Conservation (phyloP, 2,329 filamentous ascomycete species). For the Zymoseptoria pseudotritici region DNA sequence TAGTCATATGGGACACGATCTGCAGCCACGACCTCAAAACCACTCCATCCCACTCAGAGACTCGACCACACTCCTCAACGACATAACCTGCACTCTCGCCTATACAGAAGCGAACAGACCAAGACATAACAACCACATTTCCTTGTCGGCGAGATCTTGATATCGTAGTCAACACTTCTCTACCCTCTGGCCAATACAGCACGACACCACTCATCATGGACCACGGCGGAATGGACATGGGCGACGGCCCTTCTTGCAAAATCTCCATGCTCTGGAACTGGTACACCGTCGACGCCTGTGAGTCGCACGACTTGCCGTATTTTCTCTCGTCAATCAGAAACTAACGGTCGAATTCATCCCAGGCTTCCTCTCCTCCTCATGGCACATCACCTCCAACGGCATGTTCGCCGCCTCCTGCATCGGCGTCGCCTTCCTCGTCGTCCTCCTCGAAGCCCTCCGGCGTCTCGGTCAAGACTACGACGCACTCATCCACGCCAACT, state of each 20-base stretch:
- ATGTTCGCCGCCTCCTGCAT: constrained; percentile 78
- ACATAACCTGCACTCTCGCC: too few species aligned
- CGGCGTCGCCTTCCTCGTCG: constrained; percentile 65
- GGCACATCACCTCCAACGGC: constrained; percentile 61
- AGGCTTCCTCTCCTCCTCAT: constrained; percentile 58
- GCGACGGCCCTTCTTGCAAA: background rate
- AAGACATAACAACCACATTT: background rate
- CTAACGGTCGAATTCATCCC: background rate
- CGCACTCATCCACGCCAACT: constrained; percentile 25
- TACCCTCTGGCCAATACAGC: background rate
- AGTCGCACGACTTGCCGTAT: background rate
- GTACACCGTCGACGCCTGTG: constrained; percentile 60
- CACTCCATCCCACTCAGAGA: background rate
- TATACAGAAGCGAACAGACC: too few species aligned
- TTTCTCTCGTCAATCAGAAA: background rate
- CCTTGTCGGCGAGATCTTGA: background rate
- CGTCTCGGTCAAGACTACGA: constrained; percentile 67
- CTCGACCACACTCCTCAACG: background rate
- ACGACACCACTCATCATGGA: background rate
- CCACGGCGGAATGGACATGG: background rate
- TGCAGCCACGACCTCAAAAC: background rate
- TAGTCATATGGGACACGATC: too few species aligned
- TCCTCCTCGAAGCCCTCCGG: constrained; percentile 65
- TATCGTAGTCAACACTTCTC: background rate
- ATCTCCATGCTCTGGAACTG: constrained; percentile 67